A percentile compares a stretch with the other conserved stretches of the same genome.
phyloP scores from a whole-genome alignment of 2,329 filamentous ascomycete species.

The Fusarium marasasianum region DNA sequence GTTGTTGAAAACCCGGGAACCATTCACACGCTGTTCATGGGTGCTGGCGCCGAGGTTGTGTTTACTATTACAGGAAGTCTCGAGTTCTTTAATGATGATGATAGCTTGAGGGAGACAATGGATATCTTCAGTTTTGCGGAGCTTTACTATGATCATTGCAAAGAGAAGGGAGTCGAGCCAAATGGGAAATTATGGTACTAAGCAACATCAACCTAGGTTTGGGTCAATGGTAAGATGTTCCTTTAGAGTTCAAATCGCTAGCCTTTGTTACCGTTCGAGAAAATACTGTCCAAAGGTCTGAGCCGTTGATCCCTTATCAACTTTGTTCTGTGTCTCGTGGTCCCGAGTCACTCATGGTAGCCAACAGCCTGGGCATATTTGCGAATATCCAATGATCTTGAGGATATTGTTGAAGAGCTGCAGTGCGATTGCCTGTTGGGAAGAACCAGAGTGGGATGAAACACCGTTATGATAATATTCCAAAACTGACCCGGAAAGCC shows the following conservation, averaged over 20 bases:
- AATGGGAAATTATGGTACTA: background rate
- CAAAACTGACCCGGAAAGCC: too few species aligned
- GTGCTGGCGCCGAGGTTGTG: background rate
- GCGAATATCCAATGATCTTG: background rate
- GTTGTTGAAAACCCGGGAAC: background rate
- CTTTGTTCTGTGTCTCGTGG: background rate
- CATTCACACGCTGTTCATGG: background rate
- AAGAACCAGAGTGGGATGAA: too few species aligned
- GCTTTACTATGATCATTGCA: background rate
- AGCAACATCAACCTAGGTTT: rapidly evolving
- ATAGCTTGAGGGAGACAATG: background rate
- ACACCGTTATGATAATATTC: background rate
- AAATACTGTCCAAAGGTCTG: too few species aligned
- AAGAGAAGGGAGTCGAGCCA: background rate
- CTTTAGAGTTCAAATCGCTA: background rate
- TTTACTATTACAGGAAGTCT: background rate
- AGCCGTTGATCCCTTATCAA: rapidly evolving
- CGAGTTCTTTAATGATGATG: background rate
- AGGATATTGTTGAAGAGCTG: rapidly evolving
- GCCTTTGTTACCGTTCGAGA: too few species aligned
- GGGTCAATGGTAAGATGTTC: background rate
- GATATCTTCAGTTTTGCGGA: background rate
- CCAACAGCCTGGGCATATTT: background rate
- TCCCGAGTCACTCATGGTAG: background rate
- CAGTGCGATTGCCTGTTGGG: too few species aligned